Conservation (phyloP, 2,329 filamentous ascomycete species). For the Thelonectria discophora region DNA sequence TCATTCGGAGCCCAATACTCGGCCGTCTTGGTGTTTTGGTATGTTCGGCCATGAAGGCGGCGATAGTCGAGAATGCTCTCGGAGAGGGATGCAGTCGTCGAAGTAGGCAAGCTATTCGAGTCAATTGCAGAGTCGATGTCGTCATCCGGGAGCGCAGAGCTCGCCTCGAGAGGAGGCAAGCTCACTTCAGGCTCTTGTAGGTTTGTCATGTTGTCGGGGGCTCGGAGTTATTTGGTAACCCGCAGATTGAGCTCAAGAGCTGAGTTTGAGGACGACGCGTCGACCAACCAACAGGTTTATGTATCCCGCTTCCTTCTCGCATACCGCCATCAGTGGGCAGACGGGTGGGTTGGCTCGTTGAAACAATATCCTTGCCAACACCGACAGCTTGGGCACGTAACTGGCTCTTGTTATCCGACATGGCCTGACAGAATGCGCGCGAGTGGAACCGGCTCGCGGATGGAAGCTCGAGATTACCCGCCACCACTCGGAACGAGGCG, state of each 20-base stretch:
- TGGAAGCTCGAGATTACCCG: background rate
- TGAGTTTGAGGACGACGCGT: background rate
- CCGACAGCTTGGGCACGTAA: background rate
- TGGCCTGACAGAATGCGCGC: background rate
- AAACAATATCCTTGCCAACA: background rate
- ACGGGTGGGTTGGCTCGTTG: background rate
- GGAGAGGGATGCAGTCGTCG: slow-evolving; percentile 45
- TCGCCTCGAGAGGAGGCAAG: background rate
- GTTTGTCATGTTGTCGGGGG: background rate
- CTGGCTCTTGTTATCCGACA: background rate
- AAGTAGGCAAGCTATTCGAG: slow-evolving; percentile 28
- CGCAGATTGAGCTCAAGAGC: background rate
- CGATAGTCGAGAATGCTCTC: slow-evolving; percentile 48
- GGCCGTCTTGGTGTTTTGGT: slow-evolving; percentile 41
- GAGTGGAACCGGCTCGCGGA: background rate
- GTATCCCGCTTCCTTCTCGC: background rate
- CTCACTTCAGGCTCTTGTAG: background rate
- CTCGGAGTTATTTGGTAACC: background rate
- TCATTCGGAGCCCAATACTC: slow-evolving; percentile 45
- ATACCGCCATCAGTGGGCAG: background rate
- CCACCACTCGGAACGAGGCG: background rate
- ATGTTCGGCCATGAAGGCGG: slow-evolving; percentile 45
- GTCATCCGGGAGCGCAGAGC: background rate
- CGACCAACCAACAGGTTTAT: background rate
- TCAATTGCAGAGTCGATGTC: slow-evolving; percentile 9